Conservation (phyloP, 805 yeast species). For the Monosporozyma aerobia region DNA sequence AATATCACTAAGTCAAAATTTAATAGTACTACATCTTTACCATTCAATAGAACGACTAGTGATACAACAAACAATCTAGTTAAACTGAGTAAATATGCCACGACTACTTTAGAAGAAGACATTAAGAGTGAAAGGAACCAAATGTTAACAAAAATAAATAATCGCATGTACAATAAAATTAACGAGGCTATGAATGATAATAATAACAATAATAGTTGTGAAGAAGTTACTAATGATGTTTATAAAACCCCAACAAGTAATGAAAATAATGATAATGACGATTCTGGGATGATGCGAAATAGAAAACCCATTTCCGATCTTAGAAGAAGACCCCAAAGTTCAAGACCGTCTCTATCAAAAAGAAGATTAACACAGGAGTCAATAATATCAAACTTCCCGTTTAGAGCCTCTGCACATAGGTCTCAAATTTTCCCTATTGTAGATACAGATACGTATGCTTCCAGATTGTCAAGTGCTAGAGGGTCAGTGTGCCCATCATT, state of each 20-base stretch:
- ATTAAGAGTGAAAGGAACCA: not conserved
- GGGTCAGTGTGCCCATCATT: not conserved
- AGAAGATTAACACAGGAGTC: constrained; percentile 2
- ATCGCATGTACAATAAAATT: not conserved
- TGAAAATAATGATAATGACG: not conserved
- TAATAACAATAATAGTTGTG: not conserved
- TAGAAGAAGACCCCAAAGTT: not conserved
- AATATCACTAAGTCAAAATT: not conserved
- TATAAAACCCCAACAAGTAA: not conserved
- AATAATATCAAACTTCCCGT: constrained; percentile 1
- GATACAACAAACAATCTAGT: not conserved
- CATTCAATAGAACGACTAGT: too few relatives aligned
- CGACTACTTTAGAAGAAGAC: not conserved
- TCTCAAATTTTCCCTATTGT: constrained; percentile 4
- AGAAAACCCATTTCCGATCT: not conserved
- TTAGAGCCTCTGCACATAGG: constrained; percentile 1
- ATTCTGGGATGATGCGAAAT: not conserved
- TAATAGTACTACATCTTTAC: not conserved
- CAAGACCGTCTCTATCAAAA: not conserved
- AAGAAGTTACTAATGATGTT: not conserved
- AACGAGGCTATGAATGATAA: not conserved
- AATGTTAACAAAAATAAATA: not conserved
- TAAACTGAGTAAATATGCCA: not conserved
- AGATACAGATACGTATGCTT: not conserved
- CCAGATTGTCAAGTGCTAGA: not conserved